A percentile compares a stretch with the other conserved stretches of the same genome.
Conservation (phyloP, 768 basidiomycete species). For the Strobilomyces confusus region DNA sequence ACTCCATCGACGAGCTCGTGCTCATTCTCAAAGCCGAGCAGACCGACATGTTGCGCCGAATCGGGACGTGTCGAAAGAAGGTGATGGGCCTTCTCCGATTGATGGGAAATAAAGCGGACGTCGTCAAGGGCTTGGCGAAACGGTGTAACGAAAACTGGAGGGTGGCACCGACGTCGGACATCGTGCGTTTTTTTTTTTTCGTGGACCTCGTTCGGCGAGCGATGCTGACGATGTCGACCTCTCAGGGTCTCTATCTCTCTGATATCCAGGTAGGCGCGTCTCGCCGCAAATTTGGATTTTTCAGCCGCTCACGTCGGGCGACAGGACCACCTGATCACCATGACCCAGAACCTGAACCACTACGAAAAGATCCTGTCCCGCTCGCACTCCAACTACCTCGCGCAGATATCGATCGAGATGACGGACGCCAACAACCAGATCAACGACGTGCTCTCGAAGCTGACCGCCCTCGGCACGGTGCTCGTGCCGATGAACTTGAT, state of each 20-base stretch:
- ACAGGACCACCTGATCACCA: slow-evolving; percentile 95
- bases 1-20: slow-evolving; percentile 97
- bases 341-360: slow-evolving; percentile 99
- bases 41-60: slow-evolving; percentile 95
- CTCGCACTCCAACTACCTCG: slow-evolving; percentile 98
- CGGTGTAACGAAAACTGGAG: slow-evolving; percentile 99
- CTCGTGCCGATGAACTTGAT: slow-evolving; percentile 97
- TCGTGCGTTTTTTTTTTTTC: slow-evolving; percentile 46
- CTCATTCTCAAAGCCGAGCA: slow-evolving; percentile 82
- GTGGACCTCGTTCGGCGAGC: background rate
- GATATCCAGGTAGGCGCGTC: slow-evolving; percentile 72
- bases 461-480: slow-evolving; percentile 96
- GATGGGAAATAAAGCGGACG: slow-evolving; percentile 99
- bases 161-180: slow-evolving; percentile 95
- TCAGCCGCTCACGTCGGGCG: slow-evolving; percentile 1
- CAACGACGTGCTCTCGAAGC: slow-evolving; percentile 95
- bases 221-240: background rate
- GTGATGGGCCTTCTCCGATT: slow-evolving; percentile 95
- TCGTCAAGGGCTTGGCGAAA: slow-evolving; percentile 97
- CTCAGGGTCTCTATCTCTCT: slow-evolving; percentile 86
- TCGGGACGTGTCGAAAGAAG: slow-evolving; percentile 98
- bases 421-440: slow-evolving; percentile 99
- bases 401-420: slow-evolving; percentile 99
- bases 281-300: background rate
- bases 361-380: slow-evolving; percentile 99